phyloP scores from a whole-genome alignment of 257 asterid species.

The Nicotiana undulata region DNA sequence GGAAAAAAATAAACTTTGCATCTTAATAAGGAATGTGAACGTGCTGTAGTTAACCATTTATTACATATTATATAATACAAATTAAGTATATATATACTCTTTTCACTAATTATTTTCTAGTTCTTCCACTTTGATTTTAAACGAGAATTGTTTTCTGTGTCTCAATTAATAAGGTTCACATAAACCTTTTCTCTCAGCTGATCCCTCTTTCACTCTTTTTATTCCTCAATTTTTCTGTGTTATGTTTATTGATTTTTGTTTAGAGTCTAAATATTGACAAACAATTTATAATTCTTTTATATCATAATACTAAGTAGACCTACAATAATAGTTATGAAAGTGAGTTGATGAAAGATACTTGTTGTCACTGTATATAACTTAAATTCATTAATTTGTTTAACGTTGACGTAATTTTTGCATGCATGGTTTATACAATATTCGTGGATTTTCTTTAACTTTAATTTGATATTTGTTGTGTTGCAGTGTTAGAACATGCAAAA shows the following conservation, averaged over 20 bases:
- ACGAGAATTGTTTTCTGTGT: not conserved
- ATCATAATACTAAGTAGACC: not conserved
- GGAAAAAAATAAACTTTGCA: not conserved
- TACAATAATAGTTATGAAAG: no score
- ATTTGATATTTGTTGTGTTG: not conserved
- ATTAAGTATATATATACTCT: not conserved
- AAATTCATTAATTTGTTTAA: not conserved
- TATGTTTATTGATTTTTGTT: not conserved
- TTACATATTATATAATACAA: not conserved
- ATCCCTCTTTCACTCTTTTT: not conserved
- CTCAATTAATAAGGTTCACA: not conserved
- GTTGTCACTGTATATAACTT: no score
- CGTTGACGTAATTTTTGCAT: not conserved
- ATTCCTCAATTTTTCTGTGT: not conserved
- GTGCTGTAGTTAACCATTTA: not conserved
- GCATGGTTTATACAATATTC: not conserved
- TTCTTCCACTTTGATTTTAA: not conserved
- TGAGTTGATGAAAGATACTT: not conserved
- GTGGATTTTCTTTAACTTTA: not conserved
- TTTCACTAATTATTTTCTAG: not conserved
- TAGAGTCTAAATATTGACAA: not conserved
- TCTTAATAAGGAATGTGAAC: not conserved
- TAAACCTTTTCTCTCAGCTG: no score
- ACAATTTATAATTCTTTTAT: no score
- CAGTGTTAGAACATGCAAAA: not conserved